Conservation (phyloP, 352 stramenopile genomes). For the Pythium aristosporum region DNA sequence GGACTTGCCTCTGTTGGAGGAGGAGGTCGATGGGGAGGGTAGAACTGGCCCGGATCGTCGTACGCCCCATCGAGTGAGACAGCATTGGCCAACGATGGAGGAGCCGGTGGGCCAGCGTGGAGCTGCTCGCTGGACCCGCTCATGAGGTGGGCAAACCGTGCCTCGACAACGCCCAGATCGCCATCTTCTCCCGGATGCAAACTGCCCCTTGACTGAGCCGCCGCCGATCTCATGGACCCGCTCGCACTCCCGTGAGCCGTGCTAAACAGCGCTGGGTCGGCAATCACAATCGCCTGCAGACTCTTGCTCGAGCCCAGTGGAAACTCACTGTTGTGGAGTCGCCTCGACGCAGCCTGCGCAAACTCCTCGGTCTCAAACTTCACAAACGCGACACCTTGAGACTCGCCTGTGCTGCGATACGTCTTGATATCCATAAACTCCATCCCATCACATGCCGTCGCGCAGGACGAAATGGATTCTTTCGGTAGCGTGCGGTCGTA, state of each 20-base stretch:
- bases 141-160: constrained; percentile 82
- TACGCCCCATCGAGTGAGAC: constrained; percentile 1
- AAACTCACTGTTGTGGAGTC: constrained; percentile 65
- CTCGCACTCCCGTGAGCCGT: constrained; percentile 40
- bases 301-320: constrained; percentile 45
- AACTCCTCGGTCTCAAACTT: constrained; percentile 64
- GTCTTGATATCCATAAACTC: constrained; percentile 85
- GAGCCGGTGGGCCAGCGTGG: neutral
- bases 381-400: constrained; percentile 71
- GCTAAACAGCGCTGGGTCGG: constrained; percentile 65
- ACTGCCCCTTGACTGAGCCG: neutral
- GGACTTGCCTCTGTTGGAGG: neutral
- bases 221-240: neutral
- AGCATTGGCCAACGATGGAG: neutral
- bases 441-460: constrained; percentile 62
- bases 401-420: constrained; percentile 52
- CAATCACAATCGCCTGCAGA: constrained; percentile 68
- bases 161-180: constrained; percentile 72
- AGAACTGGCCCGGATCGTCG: neutral
- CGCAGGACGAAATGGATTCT: constrained; percentile 58
- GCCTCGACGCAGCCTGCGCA: constrained; percentile 41
- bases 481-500: constrained; percentile 68
- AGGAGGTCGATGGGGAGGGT: neutral
- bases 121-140: constrained; percentile 29
- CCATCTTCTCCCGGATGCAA: constrained; percentile 40